A percentile compares a stretch with the other conserved stretches of the same genome.
Conservation (phyloP, 345 rosid genomes). For the Camelina sativa region DNA sequence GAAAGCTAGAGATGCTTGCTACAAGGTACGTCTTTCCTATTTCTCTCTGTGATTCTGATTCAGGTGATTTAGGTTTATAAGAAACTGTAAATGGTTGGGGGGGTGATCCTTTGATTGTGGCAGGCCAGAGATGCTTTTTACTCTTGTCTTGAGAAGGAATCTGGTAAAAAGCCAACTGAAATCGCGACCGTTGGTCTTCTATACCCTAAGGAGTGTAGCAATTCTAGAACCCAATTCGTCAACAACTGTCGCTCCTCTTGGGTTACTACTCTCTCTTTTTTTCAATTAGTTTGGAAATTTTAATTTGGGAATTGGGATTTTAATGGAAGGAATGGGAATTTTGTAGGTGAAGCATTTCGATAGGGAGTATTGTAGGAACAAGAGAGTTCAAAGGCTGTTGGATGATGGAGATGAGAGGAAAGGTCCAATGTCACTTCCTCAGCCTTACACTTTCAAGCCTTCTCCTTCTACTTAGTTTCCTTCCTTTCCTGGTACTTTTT, state of each 20-base stretch:
- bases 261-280: slow-evolving; percentile 44
- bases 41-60: neutral
- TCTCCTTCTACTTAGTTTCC: slow-evolving; percentile 39
- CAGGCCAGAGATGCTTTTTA: slow-evolving; percentile 87
- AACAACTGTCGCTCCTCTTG: slow-evolving; percentile 73
- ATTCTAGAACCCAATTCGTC: slow-evolving; percentile 55
- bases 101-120: slow-evolving; percentile 1
- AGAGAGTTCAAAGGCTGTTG: slow-evolving; percentile 68
- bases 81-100: neutral
- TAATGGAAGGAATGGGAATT: neutral
- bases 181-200: slow-evolving; percentile 79
- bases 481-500: slow-evolving; percentile 25
- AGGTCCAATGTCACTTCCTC: slow-evolving; percentile 81
- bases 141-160: slow-evolving; percentile 69
- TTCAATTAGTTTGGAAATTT: neutral
- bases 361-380: slow-evolving; percentile 70
- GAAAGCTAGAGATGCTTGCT: slow-evolving; percentile 73
- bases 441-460: slow-evolving; percentile 81
- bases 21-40: slow-evolving; percentile 50
- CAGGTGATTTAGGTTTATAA: slow-evolving; percentile 11
- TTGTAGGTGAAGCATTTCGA: slow-evolving; percentile 90
- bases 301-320: neutral
- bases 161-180: slow-evolving; percentile 71
- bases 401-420: slow-evolving; percentile 72
- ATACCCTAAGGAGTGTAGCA: slow-evolving; percentile 70